These are phyloP conservation scores for Lithospermum erythrorhizon DNA, from an alignment of 257 asterid species.

Conservation along the genomic window DNA sequence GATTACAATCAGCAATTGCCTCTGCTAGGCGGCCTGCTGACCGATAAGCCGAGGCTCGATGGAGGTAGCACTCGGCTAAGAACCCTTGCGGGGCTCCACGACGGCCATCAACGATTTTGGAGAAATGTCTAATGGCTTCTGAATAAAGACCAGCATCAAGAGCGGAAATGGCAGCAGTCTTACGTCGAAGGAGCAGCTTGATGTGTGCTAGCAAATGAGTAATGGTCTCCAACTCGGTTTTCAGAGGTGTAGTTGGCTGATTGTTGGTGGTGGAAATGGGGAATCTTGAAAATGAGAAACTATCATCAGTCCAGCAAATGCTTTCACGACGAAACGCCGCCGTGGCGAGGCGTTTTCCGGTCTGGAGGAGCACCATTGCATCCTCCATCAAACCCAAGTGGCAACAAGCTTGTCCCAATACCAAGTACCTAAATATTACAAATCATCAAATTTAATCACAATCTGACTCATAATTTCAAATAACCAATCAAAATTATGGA, in stretches of 20 bases:
- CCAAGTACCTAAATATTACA: constrained; percentile 43
- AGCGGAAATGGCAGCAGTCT: constrained; percentile 57
- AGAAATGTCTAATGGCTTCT: constrained; percentile 53
- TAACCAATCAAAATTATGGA: constrained; percentile 1
- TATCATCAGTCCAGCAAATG: constrained; percentile 74
- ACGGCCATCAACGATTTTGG: constrained; percentile 54
- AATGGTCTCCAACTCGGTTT: constrained; percentile 35
- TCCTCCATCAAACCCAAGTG: constrained; percentile 93
- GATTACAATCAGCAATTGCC: constrained; percentile 51
- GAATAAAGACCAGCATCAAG: constrained; percentile 57
- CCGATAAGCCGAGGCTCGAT: constrained; percentile 49
- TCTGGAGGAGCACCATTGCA: constrained; percentile 81
- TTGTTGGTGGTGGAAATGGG: constrained; percentile 24
- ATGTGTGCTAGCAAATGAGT: constrained; percentile 50
- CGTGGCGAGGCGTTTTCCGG: constrained; percentile 82
- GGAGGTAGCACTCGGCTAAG: constrained; percentile 49
- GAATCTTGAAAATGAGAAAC: constrained; percentile 45
- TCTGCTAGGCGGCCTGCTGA: constrained; percentile 51
- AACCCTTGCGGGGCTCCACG: constrained; percentile 64
- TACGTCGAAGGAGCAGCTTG: constrained; percentile 56
- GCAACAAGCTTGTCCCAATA: constrained; percentile 89
- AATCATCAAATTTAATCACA: constrained; percentile 3
- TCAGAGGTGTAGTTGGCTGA: constrained; percentile 24
- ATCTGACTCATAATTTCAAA: neutral
- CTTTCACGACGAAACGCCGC: constrained; percentile 90